Base-by-base conservation (phyloP, 192 early-diverging fungal species). In the Backusella australiensis region DNA sequence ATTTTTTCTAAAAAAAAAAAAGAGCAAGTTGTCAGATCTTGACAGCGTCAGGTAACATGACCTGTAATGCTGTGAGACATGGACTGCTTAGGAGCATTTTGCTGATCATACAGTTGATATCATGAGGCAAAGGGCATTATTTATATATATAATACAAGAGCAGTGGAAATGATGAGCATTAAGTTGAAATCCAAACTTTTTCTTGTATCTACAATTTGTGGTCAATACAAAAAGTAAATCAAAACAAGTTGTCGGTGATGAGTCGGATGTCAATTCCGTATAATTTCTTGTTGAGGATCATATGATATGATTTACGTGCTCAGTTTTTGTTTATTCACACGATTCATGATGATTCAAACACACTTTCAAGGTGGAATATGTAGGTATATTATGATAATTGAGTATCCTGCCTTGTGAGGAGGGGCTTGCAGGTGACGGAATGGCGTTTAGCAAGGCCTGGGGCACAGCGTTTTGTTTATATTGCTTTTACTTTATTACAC, bases 41-140 rank as follows among this genome's bases (percentile, higher is more conserved):
- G 73, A 98, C 98, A 0, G 87, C 89, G 11, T 97, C 95, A 69
- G 98, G 98, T 49, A 97, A 99, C 82, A 99, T 98, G 97, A 94
- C 92, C 72, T 97, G 97, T 85, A 19, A 98, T 99, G 93, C 91
- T 99, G 41, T 99, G 98, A 97, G 98, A 99, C 86, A 96, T 99
- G 75, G 98, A 99, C 85, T 96, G 97, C 1, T 97, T 97, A 56
- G 39, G 90, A 94, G 78, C 96, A 99, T 81, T 99, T 99, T 78
- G 96, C 87, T 79, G 97, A 99, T 83, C 98, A 99, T 81, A 96
- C 95, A 4, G 97, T 96, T 68, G 98, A 98, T 82, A 97, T 99
- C 56, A 99, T 99, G 97, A 95, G 88, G 85, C 87, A 81, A 32
- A 46, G n/a, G 11, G 9, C 4, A 63, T 29, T 34, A 44, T 35